Evolutionary conservation across 495 filamentous ascomycete species (phyloP), one percentile per base, ranked within the genome.

Genomic region (Trichoderma asperelloides): DNA sequence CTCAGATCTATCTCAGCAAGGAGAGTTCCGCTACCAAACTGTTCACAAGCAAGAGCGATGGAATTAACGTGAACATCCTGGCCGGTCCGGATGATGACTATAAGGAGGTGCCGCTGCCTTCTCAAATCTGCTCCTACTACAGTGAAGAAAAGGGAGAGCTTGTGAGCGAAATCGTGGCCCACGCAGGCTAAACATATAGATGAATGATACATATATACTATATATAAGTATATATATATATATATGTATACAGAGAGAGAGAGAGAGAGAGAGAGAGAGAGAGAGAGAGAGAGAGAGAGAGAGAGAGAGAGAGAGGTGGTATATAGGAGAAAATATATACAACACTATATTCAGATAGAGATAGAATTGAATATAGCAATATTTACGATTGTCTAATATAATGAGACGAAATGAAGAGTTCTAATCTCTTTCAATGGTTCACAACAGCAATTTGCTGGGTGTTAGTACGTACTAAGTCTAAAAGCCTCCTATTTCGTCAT

Each of bases 161-260:
- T 69, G 84, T 90, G 21, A 93, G 81, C 72, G 92, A 96, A 81
- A 96, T 97, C 73, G 93, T 96, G 18, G 91, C 93, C 69, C 92
- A 96, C 78, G 86, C 87, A 65, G 91, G 93, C 63, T 92, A 82
- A 74, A 49, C 39, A 51, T 12, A 2, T 21, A 23, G 5, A 13
- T 47, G 40, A 43, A 43, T 2, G 1, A 43, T 43, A 43, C 40
- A 1, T 43, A 43, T 15, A 3, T 47, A 15, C 43, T 47, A 47
- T 18, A 1, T 47, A n/a, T n/a, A n/a, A n/a, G n/a, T n/a, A n/a
- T n/a, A n/a, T n/a, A n/a, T n/a, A n/a, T n/a, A n/a, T n/a, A n/a
- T n/a, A n/a, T n/a, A n/a, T n/a, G n/a, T n/a, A n/a, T n/a, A n/a
- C n/a, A n/a, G n/a, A n/a, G n/a, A n/a, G n/a, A n/a, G n/a, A n/a